phyloP scores from a whole-genome alignment of 768 basidiomycete species.

The Cystofilobasidium bisporidii region DNA sequence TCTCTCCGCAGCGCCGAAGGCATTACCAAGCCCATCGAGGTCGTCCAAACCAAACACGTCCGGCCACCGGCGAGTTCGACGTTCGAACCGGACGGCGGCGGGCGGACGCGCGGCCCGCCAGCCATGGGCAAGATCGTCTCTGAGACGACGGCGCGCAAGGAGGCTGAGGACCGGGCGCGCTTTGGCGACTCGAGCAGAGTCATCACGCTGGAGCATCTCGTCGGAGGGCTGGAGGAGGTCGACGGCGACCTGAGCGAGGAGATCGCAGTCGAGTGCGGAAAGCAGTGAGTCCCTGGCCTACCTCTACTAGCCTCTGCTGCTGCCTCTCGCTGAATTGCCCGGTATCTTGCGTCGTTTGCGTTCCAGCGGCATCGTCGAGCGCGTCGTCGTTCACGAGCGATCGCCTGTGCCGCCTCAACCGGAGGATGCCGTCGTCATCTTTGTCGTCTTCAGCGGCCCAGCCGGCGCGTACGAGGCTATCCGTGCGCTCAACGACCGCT shows the following conservation, averaged over 20 bases:
- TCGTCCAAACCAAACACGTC: neutral
- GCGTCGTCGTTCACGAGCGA: conserved; percentile 71
- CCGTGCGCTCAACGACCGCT: conserved; percentile 82
- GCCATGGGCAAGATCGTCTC: conserved; percentile 47
- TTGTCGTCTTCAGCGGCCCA: conserved; percentile 80
- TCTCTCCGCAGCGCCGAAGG: neutral
- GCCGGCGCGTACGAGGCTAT: conserved; percentile 95
- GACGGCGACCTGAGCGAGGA: conserved; percentile 79
- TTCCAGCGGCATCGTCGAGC: conserved; percentile 83
- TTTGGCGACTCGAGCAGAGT: conserved; percentile 87
- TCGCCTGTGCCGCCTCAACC: conserved; percentile 56
- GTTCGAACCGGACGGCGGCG: neutral
- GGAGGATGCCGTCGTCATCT: conserved; percentile 82
- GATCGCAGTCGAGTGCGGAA: conserved; percentile 49
- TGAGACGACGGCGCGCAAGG: conserved; percentile 14
- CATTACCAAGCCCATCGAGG: neutral
- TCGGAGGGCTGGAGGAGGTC: conserved; percentile 61
- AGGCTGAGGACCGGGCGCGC: conserved; percentile 58
- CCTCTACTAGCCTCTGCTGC: conserved; percentile 3
- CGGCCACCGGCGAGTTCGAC: too few species aligned
- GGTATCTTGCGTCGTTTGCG: conserved; percentile 47
- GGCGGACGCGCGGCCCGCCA: conserved; percentile 41
- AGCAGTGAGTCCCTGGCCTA: conserved; percentile 40
- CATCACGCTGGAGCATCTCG: conserved; percentile 82
- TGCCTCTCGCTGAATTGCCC: neutral